These are phyloP conservation scores for Fabrea salina DNA, from an alignment of 169 alveolate species.

Conservation along the genomic window DNA sequence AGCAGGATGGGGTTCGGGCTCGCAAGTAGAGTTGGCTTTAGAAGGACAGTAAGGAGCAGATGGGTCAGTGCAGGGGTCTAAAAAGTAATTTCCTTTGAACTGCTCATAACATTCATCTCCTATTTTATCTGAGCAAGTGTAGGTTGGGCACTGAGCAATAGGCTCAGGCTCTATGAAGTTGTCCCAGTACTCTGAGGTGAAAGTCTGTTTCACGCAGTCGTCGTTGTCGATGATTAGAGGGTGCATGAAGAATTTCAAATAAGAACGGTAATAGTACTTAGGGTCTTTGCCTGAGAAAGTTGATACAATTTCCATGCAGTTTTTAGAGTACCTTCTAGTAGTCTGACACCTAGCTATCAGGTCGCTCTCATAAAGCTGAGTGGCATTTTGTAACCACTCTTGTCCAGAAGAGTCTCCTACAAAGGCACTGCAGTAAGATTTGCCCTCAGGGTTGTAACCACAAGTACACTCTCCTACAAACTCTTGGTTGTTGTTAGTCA, in stretches of 20 bases:
- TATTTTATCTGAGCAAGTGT: no score
- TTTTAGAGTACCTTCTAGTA: not conserved
- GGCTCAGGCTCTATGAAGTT: not conserved
- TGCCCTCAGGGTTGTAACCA: slow-evolving; percentile 13
- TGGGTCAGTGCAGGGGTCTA: no score
- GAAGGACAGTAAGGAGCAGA: no score
- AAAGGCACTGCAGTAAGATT: not conserved
- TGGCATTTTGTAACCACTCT: not conserved
- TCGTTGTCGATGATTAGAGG: not conserved
- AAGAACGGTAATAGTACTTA: no score
- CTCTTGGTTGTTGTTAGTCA: not conserved
- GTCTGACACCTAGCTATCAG: not conserved
- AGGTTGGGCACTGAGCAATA: no score
- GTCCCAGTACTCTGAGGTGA: slow-evolving; percentile 12
- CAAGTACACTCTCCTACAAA: slow-evolving; percentile 21
- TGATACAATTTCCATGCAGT: slow-evolving; percentile 9
- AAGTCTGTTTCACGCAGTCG: not conserved
- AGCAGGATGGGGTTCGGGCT: not conserved
- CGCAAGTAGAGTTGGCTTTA: slow-evolving; percentile 4
- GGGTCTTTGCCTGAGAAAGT: not conserved
- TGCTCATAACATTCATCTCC: no score
- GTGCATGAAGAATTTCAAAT: not conserved
- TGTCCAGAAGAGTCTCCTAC: slow-evolving; percentile 27
- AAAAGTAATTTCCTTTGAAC: no score
- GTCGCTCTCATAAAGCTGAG: not conserved